phyloP scores from a whole-genome alignment of 371 early-diverging fungal species.

The Nematocida displodere region DNA sequence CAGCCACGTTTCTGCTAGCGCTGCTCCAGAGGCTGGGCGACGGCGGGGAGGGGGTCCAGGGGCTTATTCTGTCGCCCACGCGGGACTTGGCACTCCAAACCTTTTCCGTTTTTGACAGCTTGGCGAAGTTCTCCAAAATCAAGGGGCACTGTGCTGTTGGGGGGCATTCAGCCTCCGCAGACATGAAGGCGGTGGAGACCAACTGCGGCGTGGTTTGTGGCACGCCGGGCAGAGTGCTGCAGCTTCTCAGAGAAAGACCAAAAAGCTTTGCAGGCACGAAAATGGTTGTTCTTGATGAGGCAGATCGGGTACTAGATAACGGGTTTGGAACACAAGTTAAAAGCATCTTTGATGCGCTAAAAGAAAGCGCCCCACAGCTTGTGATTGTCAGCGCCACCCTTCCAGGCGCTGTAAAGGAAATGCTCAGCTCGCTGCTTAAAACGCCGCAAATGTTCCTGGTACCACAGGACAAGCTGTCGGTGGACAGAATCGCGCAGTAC shows the following conservation, averaged over 20 bases:
- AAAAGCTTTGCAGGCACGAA: constrained; percentile 71
- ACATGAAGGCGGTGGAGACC: constrained; percentile 72
- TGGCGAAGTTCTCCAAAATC: constrained; percentile 75
- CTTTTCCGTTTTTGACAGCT: constrained; percentile 11
- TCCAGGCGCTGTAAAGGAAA: constrained; percentile 41
- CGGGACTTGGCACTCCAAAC: constrained; percentile 77
- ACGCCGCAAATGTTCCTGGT: constrained; percentile 47
- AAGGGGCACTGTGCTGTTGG: constrained; percentile 90
- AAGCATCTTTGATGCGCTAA: constrained; percentile 44
- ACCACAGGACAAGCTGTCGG: constrained; percentile 50
- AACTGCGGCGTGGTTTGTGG: constrained; percentile 24
- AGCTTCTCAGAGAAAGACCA: constrained; percentile 8
- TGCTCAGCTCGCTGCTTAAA: constrained; percentile 45
- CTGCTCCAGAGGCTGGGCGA: constrained; percentile 77
- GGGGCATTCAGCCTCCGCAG: constrained; percentile 85
- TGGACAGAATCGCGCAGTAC: constrained; percentile 73
- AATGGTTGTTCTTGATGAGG: constrained; percentile 96
- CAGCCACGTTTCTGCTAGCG: constrained; percentile 83
- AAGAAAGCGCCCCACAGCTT: constrained; percentile 29
- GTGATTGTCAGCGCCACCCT: constrained; percentile 61
- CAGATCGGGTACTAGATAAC: constrained; percentile 94
- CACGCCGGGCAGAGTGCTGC: constrained; percentile 40
- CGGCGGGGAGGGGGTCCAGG: constrained; percentile 67
- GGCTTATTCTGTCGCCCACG: constrained; percentile 78
- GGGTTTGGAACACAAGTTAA: constrained; percentile 85